Evolutionary conservation across 225 moss, liverwort and hornwort species (phyloP), one percentile per base, ranked within the genome.

Genomic region (Marchantia polymorpha): DNA sequence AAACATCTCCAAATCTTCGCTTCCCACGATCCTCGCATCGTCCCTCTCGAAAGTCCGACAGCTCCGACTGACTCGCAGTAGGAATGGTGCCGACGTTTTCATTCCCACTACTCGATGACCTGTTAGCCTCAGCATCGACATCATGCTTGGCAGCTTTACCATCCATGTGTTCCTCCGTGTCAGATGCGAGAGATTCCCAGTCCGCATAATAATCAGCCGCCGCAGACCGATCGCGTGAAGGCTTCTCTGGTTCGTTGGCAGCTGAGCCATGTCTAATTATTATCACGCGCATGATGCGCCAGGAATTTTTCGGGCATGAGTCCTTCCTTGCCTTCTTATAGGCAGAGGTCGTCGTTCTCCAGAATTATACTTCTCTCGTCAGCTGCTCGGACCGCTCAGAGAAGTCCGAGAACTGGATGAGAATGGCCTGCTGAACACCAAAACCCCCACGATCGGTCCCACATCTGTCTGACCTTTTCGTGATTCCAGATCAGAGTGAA

Each of bases 101-200:
- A 22, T 16, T 72, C 53, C 70, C 75, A 53, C 26, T 48, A 53
- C 15, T 56, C 78, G 72, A 39, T 63, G 70, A 53, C 26, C 27
- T 70, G 6, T 64, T 53, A 65, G 78, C 83, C 77, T 64, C 79
- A 16, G 69, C 58, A 14, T 53, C 80, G 68, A 59, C 69, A 22
- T 72, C 65, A 70, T 76, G 82, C 61, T 79, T 61, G 61, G 47
- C 76, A 76, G 75, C 70, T 79, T 64, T 76, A 19, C 83, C 85
- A 79, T 87, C 79, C 72, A 82, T 69, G 52, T 71, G 76, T 69
- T 76, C 85, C 63, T 85, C 82, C 79, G 75, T 47, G 53, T 86
- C 80, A 77, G 82, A 80, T 52, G 83, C 80, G 74, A 81, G 82
- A 78, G 80, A 82, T 69, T 80, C 76, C 79, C 80, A 79, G 54